Evolutionary conservation across 768 basidiomycete species (phyloP).

Genomic region (Mycena galopus): DNA sequence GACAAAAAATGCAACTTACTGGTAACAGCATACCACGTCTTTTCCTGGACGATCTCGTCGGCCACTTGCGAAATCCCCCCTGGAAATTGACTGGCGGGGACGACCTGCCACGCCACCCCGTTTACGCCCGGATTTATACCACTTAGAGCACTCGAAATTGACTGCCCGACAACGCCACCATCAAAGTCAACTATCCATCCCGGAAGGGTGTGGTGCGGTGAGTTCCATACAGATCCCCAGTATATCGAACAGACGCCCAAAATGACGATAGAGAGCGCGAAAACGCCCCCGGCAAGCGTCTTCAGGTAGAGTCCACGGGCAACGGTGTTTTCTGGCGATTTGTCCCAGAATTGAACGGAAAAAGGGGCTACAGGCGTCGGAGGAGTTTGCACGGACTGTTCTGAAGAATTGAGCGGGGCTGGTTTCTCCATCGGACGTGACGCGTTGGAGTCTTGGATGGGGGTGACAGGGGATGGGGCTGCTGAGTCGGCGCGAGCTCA

Average conservation of each 20-base stretch:
- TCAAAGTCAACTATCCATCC: constrained; percentile 61
- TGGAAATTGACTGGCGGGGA: not conserved
- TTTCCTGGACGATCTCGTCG: not conserved
- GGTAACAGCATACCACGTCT: not conserved
- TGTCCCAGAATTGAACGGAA: constrained; percentile 39
- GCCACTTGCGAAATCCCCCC: not conserved
- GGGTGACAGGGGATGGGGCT: too few relatives aligned
- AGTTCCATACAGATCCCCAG: constrained; percentile 67
- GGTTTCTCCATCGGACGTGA: too few relatives aligned
- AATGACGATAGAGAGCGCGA: constrained; percentile 52
- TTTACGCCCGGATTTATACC: not conserved
- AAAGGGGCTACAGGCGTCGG: too few relatives aligned
- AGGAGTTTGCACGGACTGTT: too few relatives aligned
- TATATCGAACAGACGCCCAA: constrained; percentile 65
- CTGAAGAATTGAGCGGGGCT: too few relatives aligned
- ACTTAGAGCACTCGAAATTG: not conserved
- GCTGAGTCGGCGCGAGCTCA: too few relatives aligned
- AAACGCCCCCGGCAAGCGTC: constrained; percentile 51
- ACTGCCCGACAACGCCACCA: not conserved
- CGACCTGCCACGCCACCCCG: not conserved
- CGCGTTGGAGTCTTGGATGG: too few relatives aligned
- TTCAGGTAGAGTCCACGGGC: constrained; percentile 57
- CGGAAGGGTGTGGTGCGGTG: constrained; percentile 55
- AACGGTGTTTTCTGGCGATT: constrained; percentile 32
- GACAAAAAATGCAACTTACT: not conserved